These are phyloP conservation scores for Chytridium lagenaria DNA, from an alignment of 371 early-diverging fungal species.

Conservation along the genomic window DNA sequence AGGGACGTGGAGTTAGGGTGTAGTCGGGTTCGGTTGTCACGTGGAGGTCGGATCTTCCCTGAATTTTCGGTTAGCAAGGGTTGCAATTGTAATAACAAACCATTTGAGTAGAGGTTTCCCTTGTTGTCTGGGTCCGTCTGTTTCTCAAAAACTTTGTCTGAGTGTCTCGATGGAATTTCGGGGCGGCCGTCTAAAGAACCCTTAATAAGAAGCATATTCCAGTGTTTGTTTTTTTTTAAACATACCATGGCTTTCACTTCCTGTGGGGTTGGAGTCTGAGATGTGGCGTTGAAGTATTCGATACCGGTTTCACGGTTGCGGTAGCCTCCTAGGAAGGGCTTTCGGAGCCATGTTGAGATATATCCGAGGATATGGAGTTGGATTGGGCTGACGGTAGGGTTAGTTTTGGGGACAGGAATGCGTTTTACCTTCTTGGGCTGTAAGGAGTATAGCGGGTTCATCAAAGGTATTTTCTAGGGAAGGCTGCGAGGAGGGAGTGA, in stretches of 20 bases:
- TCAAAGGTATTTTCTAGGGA: too few relatives aligned
- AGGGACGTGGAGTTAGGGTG: conserved; percentile 37
- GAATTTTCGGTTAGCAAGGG: too few relatives aligned
- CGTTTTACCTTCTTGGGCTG: too few relatives aligned
- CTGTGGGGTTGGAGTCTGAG: conserved; percentile 61
- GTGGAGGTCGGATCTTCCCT: conserved; percentile 49
- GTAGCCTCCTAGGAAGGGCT: conserved; percentile 58
- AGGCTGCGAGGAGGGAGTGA: too few relatives aligned
- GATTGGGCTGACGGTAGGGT: too few relatives aligned
- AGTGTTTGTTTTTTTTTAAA: too few relatives aligned
- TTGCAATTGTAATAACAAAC: too few relatives aligned
- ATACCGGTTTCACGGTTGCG: conserved; percentile 41
- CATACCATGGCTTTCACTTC: conserved; percentile 51
- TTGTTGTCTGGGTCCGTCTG: conserved; percentile 41
- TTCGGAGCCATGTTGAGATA: conserved; percentile 47
- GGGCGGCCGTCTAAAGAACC: conserved; percentile 21
- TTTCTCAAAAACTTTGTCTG: conserved; percentile 56
- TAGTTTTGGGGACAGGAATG: too few relatives aligned
- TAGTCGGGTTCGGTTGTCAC: conserved; percentile 44
- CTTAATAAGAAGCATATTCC: background rate
- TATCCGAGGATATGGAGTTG: too few relatives aligned
- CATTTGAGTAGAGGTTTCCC: conserved; percentile 60
- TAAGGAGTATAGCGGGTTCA: too few relatives aligned
- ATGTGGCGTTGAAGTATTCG: conserved; percentile 55
- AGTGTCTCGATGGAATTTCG: conserved; percentile 55